Conservation (phyloP, 75 land plant genomes). For the Pinus albicaulis region DNA sequence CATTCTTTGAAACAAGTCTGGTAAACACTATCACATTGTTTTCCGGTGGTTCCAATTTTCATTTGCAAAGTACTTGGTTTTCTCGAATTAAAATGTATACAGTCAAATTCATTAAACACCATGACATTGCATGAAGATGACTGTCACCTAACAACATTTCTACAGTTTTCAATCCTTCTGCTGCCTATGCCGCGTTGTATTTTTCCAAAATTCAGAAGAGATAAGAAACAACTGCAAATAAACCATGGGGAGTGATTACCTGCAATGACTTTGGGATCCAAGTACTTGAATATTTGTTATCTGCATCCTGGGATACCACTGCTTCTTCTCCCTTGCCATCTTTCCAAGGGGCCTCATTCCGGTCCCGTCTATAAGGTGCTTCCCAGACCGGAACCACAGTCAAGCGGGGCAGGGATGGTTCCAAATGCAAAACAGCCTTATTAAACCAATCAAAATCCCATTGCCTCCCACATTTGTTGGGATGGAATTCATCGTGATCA, state of each 20-base stretch:
- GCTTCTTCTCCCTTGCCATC: conserved; percentile 1
- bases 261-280: conserved; percentile 38
- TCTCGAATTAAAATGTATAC: background rate
- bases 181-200: background rate
- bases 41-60: background rate
- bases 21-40: no score
- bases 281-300: background rate
- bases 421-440: conserved; percentile 43
- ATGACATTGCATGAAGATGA: background rate
- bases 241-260: background rate
- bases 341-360: conserved; percentile 9
- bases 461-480: conserved; percentile 61
- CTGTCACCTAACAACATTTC: background rate
- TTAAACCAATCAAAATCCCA: conserved; percentile 99
- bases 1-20: no score
- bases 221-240: background rate
- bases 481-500: conserved; percentile 62
- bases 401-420: conserved; percentile 64
- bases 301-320: conserved; percentile 24
- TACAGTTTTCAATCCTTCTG: background rate
- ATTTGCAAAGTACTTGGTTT: background rate
- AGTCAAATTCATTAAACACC: background rate
- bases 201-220: background rate
- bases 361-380: conserved; percentile 76
- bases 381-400: conserved; percentile 85